Evolutionary conservation across 306 rosid genomes (phyloP).

Genomic region (Fagus sylvatica): DNA sequence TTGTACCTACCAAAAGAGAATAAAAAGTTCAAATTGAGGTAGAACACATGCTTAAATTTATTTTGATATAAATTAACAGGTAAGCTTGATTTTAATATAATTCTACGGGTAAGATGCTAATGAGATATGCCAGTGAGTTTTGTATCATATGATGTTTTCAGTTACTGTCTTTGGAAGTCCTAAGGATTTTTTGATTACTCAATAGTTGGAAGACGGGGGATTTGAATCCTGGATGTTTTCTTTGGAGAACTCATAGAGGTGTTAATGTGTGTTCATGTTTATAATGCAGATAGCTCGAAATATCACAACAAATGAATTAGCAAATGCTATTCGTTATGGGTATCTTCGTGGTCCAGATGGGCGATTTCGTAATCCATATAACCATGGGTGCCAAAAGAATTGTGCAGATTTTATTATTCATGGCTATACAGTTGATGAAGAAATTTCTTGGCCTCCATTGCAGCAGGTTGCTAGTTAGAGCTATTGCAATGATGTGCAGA

Average conservation of each 20-base stretch:
- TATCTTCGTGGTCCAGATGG: slow-evolving; percentile 91
- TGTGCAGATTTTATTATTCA: slow-evolving; percentile 68
- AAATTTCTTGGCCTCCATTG: slow-evolving; percentile 75
- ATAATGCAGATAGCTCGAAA: slow-evolving; percentile 79
- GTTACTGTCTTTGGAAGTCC: neutral
- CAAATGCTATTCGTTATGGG: slow-evolving; percentile 69
- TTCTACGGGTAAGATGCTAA: neutral
- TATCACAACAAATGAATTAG: slow-evolving; percentile 82
- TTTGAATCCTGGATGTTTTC: no score
- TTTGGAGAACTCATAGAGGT: no score
- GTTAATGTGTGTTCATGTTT: slow-evolving; percentile 17
- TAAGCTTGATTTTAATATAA: neutral
- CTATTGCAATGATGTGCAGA: slow-evolving; percentile 16
- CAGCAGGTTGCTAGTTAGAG: slow-evolving; percentile 60
- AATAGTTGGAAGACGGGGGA: no score
- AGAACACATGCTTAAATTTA: neutral
- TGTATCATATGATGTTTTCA: neutral
- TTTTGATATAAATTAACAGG: neutral
- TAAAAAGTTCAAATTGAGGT: neutral
- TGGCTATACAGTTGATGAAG: slow-evolving; percentile 66
- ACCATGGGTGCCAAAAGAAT: slow-evolving; percentile 79
- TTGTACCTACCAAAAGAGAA: neutral
- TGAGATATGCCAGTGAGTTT: neutral
- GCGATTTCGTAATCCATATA: slow-evolving; percentile 75
- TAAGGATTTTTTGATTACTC: no score